These are phyloP conservation scores for Tanacetum coccineum DNA, from an alignment of 129 eudicot species.

Conservation along the genomic window DNA sequence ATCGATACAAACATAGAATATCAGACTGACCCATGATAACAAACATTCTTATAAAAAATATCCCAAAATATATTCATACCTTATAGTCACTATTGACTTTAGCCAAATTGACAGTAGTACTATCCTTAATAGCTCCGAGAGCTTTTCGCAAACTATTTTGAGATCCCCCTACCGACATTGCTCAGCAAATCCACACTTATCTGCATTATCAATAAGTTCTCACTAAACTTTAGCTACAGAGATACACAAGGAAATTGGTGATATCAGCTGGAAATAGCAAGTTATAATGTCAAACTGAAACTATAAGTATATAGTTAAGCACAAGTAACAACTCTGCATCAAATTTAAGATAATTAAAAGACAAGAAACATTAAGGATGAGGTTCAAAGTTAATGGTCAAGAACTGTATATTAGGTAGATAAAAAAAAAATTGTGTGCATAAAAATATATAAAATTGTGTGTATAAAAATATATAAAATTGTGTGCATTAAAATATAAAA, in stretches of 20 bases:
- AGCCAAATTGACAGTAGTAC: slow-evolving; percentile 83
- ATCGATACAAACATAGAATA: slow-evolving; percentile 9
- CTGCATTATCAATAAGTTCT: background rate
- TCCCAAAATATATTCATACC: slow-evolving; percentile 33
- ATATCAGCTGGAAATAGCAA: too few species aligned
- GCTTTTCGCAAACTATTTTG: slow-evolving; percentile 73
- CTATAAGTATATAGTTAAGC: too few species aligned
- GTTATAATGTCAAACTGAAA: too few species aligned
- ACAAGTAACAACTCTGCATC: background rate
- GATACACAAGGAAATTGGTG: background rate
- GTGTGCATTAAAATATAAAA: too few species aligned
- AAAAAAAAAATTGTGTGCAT: slow-evolving; percentile 15
- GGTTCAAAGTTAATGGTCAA: slow-evolving; percentile 18
- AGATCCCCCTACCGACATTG: slow-evolving; percentile 71
- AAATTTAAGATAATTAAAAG: background rate
- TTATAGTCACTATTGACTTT: slow-evolving; percentile 80
- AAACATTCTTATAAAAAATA: background rate
- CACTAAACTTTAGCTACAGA: background rate
- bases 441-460: too few species aligned
- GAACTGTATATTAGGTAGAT: slow-evolving; percentile 18
- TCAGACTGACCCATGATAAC: background rate
- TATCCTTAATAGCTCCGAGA: slow-evolving; percentile 83
- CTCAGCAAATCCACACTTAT: slow-evolving; percentile 3
- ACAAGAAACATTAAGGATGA: slow-evolving; percentile 12
- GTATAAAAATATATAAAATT: too few species aligned